Evolutionary conservation across 495 filamentous ascomycete species (phyloP), one percentile per base, ranked within the genome.

Genomic region (Penicillium pancosmium): DNA sequence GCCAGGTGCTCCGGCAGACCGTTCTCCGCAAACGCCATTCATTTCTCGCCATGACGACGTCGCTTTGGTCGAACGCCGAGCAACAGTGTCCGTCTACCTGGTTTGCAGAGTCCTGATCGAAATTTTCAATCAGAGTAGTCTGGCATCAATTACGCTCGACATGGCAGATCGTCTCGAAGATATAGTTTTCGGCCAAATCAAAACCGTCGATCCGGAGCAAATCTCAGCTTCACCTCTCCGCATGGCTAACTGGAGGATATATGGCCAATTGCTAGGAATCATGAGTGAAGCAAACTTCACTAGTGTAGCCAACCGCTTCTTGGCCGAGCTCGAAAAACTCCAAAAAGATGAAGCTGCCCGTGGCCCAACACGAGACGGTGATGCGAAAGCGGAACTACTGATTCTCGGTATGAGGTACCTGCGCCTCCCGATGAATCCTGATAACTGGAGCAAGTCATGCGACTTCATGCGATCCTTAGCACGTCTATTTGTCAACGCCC

Each of bases 241-340:
- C 58, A 84, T 92, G 76, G 88, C 94, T 15, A 97, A 98, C 70
- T 98, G 94, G 94, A 88, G 88, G 54, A 87, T 98, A 12, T 97
- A 96, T 65, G 87, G 89, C 23, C 91, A 96, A 66, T 76, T 98
- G 16, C 79, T 99, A 11, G 94, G 94, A 13, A 92, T 90, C 23
- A 97, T 99, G 92, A 96, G 94, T 72, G 89, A 88, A 52, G 84
- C 91, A 61, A 91, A 93, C 67, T 96, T 99, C 72, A 76, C 84
- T 27, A 90, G 85, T 59, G 93, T 99, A 31, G 83, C 90, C 23
- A 84, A 87, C 54, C 85, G 90, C 21, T 99, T 95, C 68, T 73
- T 95, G 54, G 72, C 71, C 19, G 93, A 97, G 68, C 82, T 99
- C 5, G 88, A 91, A 52, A 82, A 81, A 19, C 87, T 85, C 10